Evolutionary conservation across 1,284 basidiomycete genomes (phyloP), one percentile per base, ranked within the genome.

Genomic region (Sporisorium scitamineum): DNA sequence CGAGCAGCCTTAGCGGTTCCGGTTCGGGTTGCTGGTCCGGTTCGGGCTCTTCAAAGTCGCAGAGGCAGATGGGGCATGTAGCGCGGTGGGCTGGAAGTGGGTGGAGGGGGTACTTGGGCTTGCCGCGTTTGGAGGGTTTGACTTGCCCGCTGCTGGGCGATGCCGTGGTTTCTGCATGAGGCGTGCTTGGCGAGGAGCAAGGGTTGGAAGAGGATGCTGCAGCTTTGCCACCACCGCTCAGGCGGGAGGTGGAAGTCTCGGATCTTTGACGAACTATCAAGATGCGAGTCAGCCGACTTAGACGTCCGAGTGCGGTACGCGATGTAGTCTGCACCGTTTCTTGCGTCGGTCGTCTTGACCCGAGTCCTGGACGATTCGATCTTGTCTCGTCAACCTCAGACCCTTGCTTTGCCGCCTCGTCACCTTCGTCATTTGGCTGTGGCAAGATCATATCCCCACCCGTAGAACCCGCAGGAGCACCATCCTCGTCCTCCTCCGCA

Each of bases 21-120:
- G 72, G 61, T 54, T 82, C 78, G 14, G 50, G 52, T 26, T 65
- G 54, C n/a, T 48, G 51, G 9, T 54, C 60, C 5, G 22, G 45
- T 50, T 52, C 16, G 4, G 78, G 69, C 50, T 74, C 63, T 39
- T 76, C 76, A 41, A 76, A 82, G 51, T 82, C 80, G 55, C 69
- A 72, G n/a, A 82, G 70, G 41, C 80, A 82, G 73, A 82, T 82
- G 5, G 80, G 76, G 50, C 80, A 82, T 5, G 78, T 81, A 0
- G 80, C 77, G 14, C 80, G 71, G 37, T 82, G 80, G 2, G 78
- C 73, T 0, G 80, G 78, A 6, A 82, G 62, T 2, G 76, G 62
- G 27, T 80, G 69, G 27, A 81, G 71, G 9, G 80, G 79, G 62
- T 81, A 78, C 18, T 71, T 70, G 64, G 75, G 60, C 14, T 56